These are phyloP conservation scores for Kluyveromyces nonfermentans DNA, from an alignment of 805 yeast genomes.

Conservation along the genomic window DNA sequence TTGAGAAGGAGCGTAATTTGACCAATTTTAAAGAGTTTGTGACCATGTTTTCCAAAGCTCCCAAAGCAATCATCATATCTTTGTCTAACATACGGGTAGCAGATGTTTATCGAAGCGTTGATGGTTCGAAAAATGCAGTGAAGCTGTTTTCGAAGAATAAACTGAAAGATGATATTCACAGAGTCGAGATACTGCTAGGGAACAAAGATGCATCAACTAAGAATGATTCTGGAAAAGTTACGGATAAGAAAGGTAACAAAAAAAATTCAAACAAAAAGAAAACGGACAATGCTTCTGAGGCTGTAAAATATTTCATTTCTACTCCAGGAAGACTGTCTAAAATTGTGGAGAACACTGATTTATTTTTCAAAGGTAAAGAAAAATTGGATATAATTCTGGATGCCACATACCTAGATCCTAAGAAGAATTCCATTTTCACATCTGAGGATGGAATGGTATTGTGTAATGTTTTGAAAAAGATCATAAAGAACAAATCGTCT, in stretches of 20 bases:
- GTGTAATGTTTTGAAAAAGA: constrained; percentile 18
- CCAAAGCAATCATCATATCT: constrained; percentile 41
- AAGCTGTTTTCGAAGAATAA: constrained; percentile 72
- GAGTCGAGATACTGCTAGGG: constrained; percentile 17
- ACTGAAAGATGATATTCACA: constrained; percentile 46
- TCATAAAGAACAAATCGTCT: constrained; percentile 26
- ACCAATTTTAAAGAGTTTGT: constrained; percentile 50
- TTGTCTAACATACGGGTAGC: constrained; percentile 84
- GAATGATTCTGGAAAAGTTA: not conserved
- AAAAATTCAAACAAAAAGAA: constrained; percentile 8
- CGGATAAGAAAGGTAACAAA: constrained; percentile 3
- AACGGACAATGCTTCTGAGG: constrained; percentile 1
- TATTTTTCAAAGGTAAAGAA: constrained; percentile 27
- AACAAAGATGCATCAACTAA: not conserved
- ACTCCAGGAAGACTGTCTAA: constrained; percentile 27
- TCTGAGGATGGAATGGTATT: constrained; percentile 21
- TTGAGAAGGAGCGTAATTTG: constrained; percentile 40
- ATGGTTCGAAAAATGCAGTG: constrained; percentile 44
- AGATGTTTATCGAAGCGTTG: constrained; percentile 62
- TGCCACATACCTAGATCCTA: constrained; percentile 27
- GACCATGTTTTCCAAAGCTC: constrained; percentile 38
- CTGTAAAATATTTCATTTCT: constrained; percentile 20
- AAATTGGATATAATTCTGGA: constrained; percentile 28
- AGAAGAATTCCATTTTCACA: constrained; percentile 21
- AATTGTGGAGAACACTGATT: constrained; percentile 18